A percentile compares a stretch with the other conserved stretches of the same genome.
phyloP scores from a whole-genome alignment of 2,329 filamentous ascomycete species.

The Aspergillus tamarii region DNA sequence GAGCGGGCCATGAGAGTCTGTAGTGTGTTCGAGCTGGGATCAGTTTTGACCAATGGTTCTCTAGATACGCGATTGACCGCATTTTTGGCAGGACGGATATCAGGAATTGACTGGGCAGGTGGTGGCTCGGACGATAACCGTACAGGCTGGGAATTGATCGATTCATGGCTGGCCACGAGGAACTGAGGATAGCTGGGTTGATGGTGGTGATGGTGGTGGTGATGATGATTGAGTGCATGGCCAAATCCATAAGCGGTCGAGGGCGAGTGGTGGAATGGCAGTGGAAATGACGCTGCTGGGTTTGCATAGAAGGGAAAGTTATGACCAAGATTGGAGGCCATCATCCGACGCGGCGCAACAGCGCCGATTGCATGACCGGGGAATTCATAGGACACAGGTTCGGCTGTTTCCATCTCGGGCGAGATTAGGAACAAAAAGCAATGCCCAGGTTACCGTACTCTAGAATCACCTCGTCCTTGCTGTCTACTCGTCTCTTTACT shows the following conservation, averaged over 20 bases:
- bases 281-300: conserved; percentile 39
- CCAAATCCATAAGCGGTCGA: conserved; percentile 35
- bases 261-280: conserved; percentile 39
- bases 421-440: not conserved
- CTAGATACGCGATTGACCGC: conserved; percentile 34
- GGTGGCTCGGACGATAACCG: conserved; percentile 35
- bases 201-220: conserved; percentile 28
- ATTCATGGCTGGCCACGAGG: conserved; percentile 35
- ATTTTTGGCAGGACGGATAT: conserved; percentile 43
- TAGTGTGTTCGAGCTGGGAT: conserved; percentile 10
- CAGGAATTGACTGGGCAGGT: conserved; percentile 39
- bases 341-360: conserved; percentile 41
- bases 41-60: conserved; percentile 21
- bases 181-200: conserved; percentile 39
- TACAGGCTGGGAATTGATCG: conserved; percentile 29
- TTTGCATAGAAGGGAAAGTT: conserved; percentile 43
- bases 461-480: not conserved
- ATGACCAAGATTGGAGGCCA: conserved; percentile 38
- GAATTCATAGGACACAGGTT: conserved; percentile 46
- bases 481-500: not conserved
- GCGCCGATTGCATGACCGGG: conserved; percentile 41
- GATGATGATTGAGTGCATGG: conserved; percentile 36
- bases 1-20: conserved; percentile 10
- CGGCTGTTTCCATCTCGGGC: conserved; percentile 43
- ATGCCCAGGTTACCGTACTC: not conserved